Evolutionary conservation across 1,284 basidiomycete genomes (phyloP).

Genomic region (Stereum hirsutum): DNA sequence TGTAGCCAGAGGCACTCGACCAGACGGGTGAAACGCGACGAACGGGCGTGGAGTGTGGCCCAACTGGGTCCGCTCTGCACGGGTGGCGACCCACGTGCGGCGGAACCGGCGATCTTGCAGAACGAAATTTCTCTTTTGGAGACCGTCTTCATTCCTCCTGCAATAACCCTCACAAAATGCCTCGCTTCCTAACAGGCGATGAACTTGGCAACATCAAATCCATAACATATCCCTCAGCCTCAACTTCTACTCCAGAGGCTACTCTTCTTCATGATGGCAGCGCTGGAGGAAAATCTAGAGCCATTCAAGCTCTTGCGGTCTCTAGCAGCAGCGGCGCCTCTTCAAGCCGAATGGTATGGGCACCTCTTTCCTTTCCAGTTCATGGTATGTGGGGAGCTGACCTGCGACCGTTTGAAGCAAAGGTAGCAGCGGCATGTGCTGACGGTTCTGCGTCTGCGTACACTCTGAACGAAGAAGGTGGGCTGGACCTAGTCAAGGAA

Average conservation of each 20-base stretch:
- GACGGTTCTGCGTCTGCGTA: constrained; percentile 43
- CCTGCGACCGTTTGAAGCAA: constrained; percentile 24
- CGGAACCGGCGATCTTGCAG: too few relatives aligned
- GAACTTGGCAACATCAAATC: constrained; percentile 65
- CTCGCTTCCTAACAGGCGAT: constrained; percentile 62
- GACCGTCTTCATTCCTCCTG: too few relatives aligned
- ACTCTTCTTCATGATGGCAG: constrained; percentile 27
- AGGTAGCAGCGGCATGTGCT: constrained; percentile 57
- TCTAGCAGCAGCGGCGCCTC: constrained; percentile 12
- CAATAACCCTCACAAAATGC: constrained; percentile 38
- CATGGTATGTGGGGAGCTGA: constrained; percentile 7
- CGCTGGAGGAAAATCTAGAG: constrained; percentile 23
- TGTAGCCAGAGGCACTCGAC: too few relatives aligned
- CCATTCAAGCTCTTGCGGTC: constrained; percentile 31
- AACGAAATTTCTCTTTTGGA: too few relatives aligned
- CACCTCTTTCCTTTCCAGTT: constrained; percentile 2
- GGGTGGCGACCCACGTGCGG: too few relatives aligned
- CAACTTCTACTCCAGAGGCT: constrained; percentile 19
- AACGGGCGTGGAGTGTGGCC: too few relatives aligned
- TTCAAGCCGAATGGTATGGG: constrained; percentile 27
- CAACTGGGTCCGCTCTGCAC: too few relatives aligned
- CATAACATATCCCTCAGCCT: constrained; percentile 28
- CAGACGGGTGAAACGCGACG: too few relatives aligned
- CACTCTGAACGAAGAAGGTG: constrained; percentile 28
- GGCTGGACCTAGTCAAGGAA: constrained; percentile 27